Evolutionary conservation across 495 filamentous ascomycete species (phyloP), one percentile per base, ranked within the genome.

Genomic region (Aspergillus wentii): DNA sequence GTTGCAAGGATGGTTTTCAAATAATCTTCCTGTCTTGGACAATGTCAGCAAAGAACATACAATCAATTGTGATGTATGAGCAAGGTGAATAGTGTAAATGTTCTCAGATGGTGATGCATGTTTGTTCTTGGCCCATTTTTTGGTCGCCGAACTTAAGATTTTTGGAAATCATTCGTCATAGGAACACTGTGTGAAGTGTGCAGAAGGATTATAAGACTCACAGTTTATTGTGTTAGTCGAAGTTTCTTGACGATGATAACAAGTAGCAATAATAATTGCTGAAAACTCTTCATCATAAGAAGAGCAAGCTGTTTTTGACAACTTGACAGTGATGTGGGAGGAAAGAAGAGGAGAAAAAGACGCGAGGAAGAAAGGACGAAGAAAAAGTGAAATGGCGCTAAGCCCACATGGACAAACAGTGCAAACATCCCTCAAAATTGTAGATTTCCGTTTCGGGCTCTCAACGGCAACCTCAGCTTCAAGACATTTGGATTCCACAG

Each of bases 21-120:
- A 31, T 36, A 41, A 6, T 30, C 38, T 43, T 39, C 16, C 25
- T 18, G 30, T 33, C n/a, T n/a, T n/a, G n/a, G 36, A 23, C 4
- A 36, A 23, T 33, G 43, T 44, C 29, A 48, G 33, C 28, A 38
- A 36, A 19, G 13, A 38, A 30, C 9, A 34, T 46, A 15, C 19
- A 8, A 26, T 14, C 17, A 36, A 25, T 35, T 31, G 34, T 26
- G 40, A 35, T 22, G 30, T 19, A 26, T 26, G 8, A 43, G 21
- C 10, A 35, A 25, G 7, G 45, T 58, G 41, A 52, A 39, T 39
- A 51, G 36, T 43, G 44, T 38, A 48, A 33, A 40, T 44, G 48
- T 54, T 41, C 54, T 97, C 91, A 97, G 91, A 95, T 95, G 91
- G 91, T 97, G 83, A 82, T 97, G 91, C 91, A 97, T 97, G 90